A percentile compares a stretch with the other conserved stretches of the same genome.
Evolutionary conservation across 2,329 filamentous ascomycete genomes (phyloP).

Genomic region (Nemania sp.): DNA sequence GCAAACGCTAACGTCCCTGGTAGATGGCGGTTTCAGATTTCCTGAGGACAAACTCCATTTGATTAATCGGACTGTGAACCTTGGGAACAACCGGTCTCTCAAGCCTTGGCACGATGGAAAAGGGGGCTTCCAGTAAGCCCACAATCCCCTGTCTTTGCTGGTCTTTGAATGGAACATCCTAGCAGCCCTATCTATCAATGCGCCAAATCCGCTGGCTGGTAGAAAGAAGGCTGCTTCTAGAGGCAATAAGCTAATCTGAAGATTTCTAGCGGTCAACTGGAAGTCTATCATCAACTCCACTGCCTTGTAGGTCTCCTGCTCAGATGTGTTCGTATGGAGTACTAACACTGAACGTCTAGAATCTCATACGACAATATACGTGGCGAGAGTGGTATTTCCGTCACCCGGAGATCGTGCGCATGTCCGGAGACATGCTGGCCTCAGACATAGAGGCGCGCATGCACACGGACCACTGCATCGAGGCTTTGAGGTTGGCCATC

Average conservation of each 20-base stretch:
- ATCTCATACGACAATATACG: conserved; percentile 35
- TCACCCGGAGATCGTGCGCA: conserved; percentile 28
- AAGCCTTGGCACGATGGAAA: conserved; percentile 35
- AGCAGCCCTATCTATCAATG: not conserved
- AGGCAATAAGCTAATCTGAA: not conserved
- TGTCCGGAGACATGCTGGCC: conserved; percentile 26
- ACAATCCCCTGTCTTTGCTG: not conserved
- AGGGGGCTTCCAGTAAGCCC: conserved; percentile 28
- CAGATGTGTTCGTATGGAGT: too few species aligned
- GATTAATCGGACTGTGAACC: conserved; percentile 31
- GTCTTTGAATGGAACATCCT: not conserved
- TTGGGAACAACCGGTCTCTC: conserved; percentile 31
- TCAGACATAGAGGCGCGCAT: conserved; percentile 30
- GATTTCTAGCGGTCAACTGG: conserved; percentile 17
- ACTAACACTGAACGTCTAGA: not conserved
- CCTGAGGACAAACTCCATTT: conserved; percentile 22
- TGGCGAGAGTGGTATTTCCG: conserved; percentile 33
- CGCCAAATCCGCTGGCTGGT: not conserved
- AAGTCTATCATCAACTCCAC: conserved; percentile 30
- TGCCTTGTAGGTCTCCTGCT: conserved; percentile 18
- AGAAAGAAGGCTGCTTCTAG: not conserved
- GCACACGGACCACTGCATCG: conserved; percentile 31
- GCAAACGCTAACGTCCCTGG: not conserved
- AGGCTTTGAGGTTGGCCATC: conserved; percentile 22
- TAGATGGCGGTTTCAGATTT: conserved; percentile 28